Conservation (phyloP, 1,284 basidiomycete species). For the Trichosporon coremiiforme region DNA sequence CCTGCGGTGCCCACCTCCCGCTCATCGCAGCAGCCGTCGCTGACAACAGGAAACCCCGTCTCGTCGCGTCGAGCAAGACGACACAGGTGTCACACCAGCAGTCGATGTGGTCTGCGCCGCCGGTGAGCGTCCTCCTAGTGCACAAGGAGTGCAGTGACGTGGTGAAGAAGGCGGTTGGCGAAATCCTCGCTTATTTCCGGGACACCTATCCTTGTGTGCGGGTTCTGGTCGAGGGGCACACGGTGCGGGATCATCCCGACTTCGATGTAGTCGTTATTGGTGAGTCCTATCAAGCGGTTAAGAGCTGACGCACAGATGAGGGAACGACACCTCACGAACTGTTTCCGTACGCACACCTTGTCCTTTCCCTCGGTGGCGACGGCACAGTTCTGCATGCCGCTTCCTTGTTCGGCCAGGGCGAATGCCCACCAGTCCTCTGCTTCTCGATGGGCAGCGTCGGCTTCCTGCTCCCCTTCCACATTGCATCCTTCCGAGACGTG, state of each 20-base stretch:
- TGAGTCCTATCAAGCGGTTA: background rate
- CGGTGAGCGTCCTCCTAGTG: constrained; percentile 58
- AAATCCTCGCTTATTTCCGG: constrained; percentile 51
- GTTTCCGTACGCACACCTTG: constrained; percentile 65
- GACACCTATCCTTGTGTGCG: constrained; percentile 36
- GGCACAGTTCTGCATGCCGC: constrained; percentile 94
- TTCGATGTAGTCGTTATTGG: constrained; percentile 40
- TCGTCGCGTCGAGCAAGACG: background rate
- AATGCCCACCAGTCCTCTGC: constrained; percentile 92
- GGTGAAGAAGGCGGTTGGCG: constrained; percentile 53
- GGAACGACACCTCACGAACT: constrained; percentile 33
- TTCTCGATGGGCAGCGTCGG: constrained; percentile 96
- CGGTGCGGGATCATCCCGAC: constrained; percentile 38
- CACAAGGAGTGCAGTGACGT: constrained; percentile 58
- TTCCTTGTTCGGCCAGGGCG: constrained; percentile 78
- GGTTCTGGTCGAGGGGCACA: constrained; percentile 47
- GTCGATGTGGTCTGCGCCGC: constrained; percentile 26
- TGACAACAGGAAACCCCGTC: constrained; percentile 7
- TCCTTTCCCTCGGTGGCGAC: constrained; percentile 90
- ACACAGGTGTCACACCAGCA: background rate
- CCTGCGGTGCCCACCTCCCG: too few species aligned
- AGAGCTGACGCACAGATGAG: background rate
- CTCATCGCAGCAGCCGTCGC: background rate
- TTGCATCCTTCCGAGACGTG: constrained; percentile 63
- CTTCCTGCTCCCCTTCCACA: constrained; percentile 85